These are phyloP conservation scores for Populus hybrid DNA, from an alignment of 441 rosid genomes.

Conservation along the genomic window DNA sequence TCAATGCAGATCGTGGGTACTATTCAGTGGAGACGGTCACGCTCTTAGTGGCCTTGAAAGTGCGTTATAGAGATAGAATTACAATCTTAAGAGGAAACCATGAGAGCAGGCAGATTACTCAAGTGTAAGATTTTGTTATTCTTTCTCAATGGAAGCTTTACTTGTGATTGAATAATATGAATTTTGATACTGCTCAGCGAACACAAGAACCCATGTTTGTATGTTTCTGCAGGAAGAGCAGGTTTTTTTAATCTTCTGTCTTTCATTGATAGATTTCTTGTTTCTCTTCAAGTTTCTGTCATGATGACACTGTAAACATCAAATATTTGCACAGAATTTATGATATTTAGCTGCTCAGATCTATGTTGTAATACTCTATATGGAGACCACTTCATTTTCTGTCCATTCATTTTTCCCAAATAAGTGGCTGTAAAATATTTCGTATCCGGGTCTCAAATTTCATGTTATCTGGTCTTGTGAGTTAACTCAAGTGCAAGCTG, in stretches of 20 bases:
- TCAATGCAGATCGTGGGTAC: conserved; percentile 87
- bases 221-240: not conserved
- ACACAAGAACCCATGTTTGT: not conserved
- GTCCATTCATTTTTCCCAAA: not conserved
- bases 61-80: conserved; percentile 93
- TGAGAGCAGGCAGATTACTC: conserved; percentile 98
- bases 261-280: not conserved
- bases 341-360: not conserved
- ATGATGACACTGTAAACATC: not conserved
- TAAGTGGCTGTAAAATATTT: not conserved
- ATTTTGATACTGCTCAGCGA: not conserved
- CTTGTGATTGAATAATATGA: not conserved
- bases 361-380: not conserved
- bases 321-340: not conserved
- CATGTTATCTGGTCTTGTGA: not conserved
- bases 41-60: conserved; percentile 90
- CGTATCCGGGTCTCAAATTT: not conserved
- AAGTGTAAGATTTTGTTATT: conserved; percentile 62
- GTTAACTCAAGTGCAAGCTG: not conserved
- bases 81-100: conserved; percentile 94
- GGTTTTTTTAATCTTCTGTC: not conserved
- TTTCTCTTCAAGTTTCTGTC: not conserved
- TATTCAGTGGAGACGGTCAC: conserved; percentile 97
- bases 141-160: not conserved
- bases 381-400: too few relatives aligned